Conservation (phyloP, 495 filamentous ascomycete species). For the Cryomyces antarcticus region DNA sequence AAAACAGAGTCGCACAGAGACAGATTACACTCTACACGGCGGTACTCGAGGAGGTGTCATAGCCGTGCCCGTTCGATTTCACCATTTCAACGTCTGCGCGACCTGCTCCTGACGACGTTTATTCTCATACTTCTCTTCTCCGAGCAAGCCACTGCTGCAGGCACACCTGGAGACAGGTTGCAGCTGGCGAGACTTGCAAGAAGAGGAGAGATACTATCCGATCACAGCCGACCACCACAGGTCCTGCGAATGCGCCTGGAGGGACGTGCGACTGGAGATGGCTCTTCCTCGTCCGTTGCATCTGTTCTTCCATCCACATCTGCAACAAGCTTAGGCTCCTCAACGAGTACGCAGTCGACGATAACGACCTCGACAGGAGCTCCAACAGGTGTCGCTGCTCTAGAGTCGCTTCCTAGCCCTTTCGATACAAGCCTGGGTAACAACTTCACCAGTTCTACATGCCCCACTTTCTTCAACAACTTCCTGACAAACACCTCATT, state of each 20-base stretch:
- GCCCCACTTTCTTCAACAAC: conserved; percentile 43
- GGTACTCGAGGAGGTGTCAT: not conserved
- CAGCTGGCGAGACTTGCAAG: not conserved
- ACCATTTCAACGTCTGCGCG: not conserved
- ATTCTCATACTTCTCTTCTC: conserved; percentile 1
- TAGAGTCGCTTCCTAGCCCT: conserved; percentile 32
- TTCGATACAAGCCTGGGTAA: conserved; percentile 51
- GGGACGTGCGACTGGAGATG: not conserved
- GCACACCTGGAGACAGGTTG: not conserved
- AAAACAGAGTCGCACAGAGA: not conserved
- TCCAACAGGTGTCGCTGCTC: too few relatives aligned
- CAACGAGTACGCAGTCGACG: too few relatives aligned
- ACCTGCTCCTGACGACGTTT: not conserved
- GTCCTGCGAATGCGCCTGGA: conserved; percentile 1
- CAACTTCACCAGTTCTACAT: conserved; percentile 44
- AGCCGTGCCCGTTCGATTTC: not conserved
- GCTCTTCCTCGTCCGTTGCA: too few relatives aligned
- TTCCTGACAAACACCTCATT: conserved; percentile 46
- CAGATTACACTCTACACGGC: not conserved
- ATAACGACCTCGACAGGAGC: too few relatives aligned
- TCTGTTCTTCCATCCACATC: too few relatives aligned
- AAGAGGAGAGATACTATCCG: conserved; percentile 3
- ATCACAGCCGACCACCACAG: conserved; percentile 4
- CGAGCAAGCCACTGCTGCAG: not conserved
- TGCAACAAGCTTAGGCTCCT: too few relatives aligned